A percentile compares a stretch with the other conserved stretches of the same genome.
These are phyloP conservation scores for Haematococcus lacustris DNA, from an alignment of 139 green algal species.

Conservation along the genomic window DNA sequence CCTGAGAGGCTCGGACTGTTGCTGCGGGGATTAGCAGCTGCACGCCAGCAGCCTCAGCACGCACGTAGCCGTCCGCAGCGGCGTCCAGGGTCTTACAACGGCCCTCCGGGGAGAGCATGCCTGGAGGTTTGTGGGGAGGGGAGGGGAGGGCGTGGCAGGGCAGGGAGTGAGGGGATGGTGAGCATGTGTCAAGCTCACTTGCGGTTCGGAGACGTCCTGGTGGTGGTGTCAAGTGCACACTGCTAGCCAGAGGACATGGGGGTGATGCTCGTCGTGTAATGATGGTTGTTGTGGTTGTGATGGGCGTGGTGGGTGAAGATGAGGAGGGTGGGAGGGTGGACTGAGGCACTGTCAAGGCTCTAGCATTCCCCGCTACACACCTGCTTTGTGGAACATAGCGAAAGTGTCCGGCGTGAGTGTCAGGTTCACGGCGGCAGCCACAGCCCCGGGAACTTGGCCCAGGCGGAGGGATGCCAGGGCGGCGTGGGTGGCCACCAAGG, in stretches of 20 bases:
- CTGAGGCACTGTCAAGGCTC: background rate
- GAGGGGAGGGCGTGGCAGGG: background rate
- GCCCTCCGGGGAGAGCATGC: conserved; percentile 77
- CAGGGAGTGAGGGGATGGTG: too few relatives aligned
- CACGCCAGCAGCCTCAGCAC: conserved; percentile 50
- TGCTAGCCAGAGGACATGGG: background rate
- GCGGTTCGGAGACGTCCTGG: too few relatives aligned
- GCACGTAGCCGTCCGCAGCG: conserved; percentile 77
- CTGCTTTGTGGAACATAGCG: background rate
- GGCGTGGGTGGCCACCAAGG: conserved; percentile 55
- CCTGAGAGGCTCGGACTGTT: background rate
- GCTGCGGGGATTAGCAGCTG: background rate
- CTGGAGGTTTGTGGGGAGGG: conserved; percentile 11
- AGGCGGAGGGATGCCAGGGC: conserved; percentile 9
- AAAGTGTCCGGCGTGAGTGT: background rate
- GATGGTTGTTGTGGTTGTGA: too few relatives aligned
- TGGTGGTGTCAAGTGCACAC: background rate
- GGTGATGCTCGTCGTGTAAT: background rate
- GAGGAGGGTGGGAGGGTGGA: background rate
- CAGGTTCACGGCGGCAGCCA: background rate
- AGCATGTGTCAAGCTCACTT: too few relatives aligned
- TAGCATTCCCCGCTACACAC: background rate
- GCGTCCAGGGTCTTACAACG: conserved; percentile 85
- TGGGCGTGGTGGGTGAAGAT: background rate
- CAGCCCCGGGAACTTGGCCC: background rate